Base-by-base conservation (phyloP, 345 rosid genomes). In the Moringa oleifera region DNA sequence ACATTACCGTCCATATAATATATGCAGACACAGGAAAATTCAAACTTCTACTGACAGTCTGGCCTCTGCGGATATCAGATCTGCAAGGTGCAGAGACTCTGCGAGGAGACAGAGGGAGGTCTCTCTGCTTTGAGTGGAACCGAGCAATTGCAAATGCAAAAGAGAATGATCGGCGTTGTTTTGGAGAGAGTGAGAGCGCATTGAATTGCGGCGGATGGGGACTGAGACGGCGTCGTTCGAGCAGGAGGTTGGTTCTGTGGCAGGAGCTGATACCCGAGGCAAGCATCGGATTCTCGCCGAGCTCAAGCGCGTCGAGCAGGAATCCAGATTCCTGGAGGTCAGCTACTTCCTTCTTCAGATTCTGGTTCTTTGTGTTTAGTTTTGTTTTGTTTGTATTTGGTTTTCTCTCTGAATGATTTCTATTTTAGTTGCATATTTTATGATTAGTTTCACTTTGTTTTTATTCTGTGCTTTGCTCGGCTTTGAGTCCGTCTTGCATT, bases 231-330 rank as follows among this genome's bases (percentile, higher is more conserved):
- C 75, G 51, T 75, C 81, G 55, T 73, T 73, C 33, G 75, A 68
- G 6, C 78, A 59, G 51, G 52, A 61, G 20, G 45, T 54, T 36
- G 64, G 59, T 61, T 59, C 71, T 4, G 2, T 41, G 12, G 47
- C 59, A 23, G 81, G 72, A 1, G 31, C 82, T 58, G 91, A 82
- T 60, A 83, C 75, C 13, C 73, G 88, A 46, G 90, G 96, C 23
- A 86, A 71, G 77, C 92, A 88, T 75, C 77, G 83, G 77, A 74
- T 88, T 79, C 83, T 80, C 41, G 96, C 92, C 4, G 88, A 89
- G 66, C 81, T 86, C 57, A 82, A 79, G 72, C 90, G 90, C 25
- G 83, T 84, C 55, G 84, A 89, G 62, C 92, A 89, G 71, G 96
- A 89, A 71, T 59, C 75, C 59, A 70, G 4, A 23, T 86, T 79